These are phyloP conservation scores for Dothistroma pini DNA, from an alignment of 2,329 filamentous ascomycete species.

Conservation along the genomic window DNA sequence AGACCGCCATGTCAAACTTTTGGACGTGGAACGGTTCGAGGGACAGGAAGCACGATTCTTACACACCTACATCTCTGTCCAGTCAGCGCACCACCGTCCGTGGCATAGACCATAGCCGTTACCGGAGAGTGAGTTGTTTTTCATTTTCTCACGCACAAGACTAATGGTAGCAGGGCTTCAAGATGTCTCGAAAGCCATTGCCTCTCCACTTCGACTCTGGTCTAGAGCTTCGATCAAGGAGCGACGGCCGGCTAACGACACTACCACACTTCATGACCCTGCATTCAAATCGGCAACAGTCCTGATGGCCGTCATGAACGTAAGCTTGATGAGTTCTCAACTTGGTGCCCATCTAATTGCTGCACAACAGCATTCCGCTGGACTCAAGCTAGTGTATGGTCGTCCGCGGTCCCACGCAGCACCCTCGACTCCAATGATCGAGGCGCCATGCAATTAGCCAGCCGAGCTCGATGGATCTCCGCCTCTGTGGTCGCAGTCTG, in stretches of 20 bases:
- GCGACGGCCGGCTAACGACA: conserved; percentile 22
- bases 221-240: conserved; percentile 5
- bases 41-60: conserved; percentile 1
- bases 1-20: conserved; percentile 37
- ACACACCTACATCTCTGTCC: background rate
- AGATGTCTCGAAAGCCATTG: conserved; percentile 22
- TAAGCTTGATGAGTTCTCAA: conserved; percentile 41
- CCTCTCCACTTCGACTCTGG: conserved; percentile 25
- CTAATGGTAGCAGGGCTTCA: background rate
- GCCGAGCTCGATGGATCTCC: conserved; percentile 31
- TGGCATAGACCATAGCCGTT: conserved; percentile 23
- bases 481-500: conserved; percentile 3
- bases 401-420: conserved; percentile 41
- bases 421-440: conserved; percentile 37
- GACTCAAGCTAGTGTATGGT: conserved; percentile 37
- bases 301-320: conserved; percentile 42
- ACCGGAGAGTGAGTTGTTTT: conserved; percentile 17
- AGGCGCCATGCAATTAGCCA: conserved; percentile 23
- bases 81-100: background rate
- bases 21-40: conserved; percentile 41
- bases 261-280: conserved; percentile 31
- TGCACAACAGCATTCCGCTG: conserved; percentile 27
- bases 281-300: conserved; percentile 33
- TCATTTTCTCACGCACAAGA: background rate
- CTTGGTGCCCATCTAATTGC: conserved; percentile 31